phyloP scores from a whole-genome alignment of 495 filamentous ascomycete species.

The Amphirosellinia nigrospora region DNA sequence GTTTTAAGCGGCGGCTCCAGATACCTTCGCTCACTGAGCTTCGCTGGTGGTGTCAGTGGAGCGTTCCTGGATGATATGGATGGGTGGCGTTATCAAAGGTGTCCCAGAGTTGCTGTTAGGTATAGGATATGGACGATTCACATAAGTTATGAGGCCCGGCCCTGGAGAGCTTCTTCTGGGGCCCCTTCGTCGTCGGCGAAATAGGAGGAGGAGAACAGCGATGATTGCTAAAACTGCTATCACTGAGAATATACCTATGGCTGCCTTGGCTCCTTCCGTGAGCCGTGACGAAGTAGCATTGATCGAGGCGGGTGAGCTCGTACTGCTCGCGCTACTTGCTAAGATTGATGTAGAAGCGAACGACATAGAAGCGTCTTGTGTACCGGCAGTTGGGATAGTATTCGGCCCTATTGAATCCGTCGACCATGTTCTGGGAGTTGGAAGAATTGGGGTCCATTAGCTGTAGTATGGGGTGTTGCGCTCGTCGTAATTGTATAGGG shows the following conservation, averaged over 20 bases:
- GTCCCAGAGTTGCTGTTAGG: slow-evolving; percentile 42
- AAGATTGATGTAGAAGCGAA: slow-evolving; percentile 4
- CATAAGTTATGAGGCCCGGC: slow-evolving; percentile 26
- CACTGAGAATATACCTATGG: slow-evolving; percentile 49
- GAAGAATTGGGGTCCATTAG: slow-evolving; percentile 1
- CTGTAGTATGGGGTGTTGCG: not conserved
- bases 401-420: not conserved
- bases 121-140: slow-evolving; percentile 28
- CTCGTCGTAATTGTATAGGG: not conserved
- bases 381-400: slow-evolving; percentile 1
- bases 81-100: slow-evolving; percentile 47
- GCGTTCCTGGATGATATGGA: slow-evolving; percentile 35
- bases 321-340: slow-evolving; percentile 23
- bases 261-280: slow-evolving; percentile 47
- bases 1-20: slow-evolving; percentile 29
- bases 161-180: slow-evolving; percentile 27
- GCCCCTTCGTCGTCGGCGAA: slow-evolving; percentile 37
- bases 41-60: slow-evolving; percentile 48
- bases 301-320: slow-evolving; percentile 24
- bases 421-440: not conserved
- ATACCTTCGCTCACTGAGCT: slow-evolving; percentile 50
- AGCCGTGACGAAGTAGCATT: slow-evolving; percentile 30
- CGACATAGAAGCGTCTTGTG: not conserved
- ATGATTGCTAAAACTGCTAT: slow-evolving; percentile 43
- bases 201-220: slow-evolving; percentile 44